These are phyloP conservation scores for Neurospora sublineolata DNA, from an alignment of 495 filamentous ascomycete species.

Conservation along the genomic window DNA sequence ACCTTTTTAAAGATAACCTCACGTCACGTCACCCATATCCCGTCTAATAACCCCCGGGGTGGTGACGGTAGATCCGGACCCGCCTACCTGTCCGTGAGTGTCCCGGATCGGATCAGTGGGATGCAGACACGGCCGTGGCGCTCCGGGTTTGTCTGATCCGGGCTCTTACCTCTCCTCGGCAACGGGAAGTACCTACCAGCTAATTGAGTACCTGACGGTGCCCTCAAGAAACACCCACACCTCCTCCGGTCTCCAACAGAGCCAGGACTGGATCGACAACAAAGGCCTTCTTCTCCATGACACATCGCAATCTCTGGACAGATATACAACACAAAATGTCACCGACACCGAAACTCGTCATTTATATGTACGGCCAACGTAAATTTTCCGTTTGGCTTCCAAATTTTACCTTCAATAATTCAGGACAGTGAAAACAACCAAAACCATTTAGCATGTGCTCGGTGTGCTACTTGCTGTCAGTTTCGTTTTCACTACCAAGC, in stretches of 20 bases:
- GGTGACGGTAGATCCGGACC: not conserved
- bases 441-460: too few relatives aligned
- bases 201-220: not conserved
- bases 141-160: not conserved
- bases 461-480: too few relatives aligned
- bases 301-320: too few relatives aligned
- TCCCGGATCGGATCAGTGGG: not conserved
- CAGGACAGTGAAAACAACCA: too few relatives aligned
- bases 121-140: not conserved
- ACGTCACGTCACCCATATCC: not conserved
- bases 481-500: too few relatives aligned
- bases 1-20: not conserved
- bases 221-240: not conserved
- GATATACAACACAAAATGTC: not conserved
- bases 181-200: not conserved
- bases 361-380: too few relatives aligned
- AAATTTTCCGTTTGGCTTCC: too few relatives aligned
- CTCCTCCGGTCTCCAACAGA: not conserved
- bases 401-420: too few relatives aligned
- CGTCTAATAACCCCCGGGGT: not conserved
- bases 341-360: not conserved
- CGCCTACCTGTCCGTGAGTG: not conserved
- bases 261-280: not conserved
- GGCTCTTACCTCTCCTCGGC: not conserved
- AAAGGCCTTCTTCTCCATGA: not conserved